phyloP scores from a whole-genome alignment of 495 filamentous ascomycete genomes.

The Talaromyces nanjingensis region DNA sequence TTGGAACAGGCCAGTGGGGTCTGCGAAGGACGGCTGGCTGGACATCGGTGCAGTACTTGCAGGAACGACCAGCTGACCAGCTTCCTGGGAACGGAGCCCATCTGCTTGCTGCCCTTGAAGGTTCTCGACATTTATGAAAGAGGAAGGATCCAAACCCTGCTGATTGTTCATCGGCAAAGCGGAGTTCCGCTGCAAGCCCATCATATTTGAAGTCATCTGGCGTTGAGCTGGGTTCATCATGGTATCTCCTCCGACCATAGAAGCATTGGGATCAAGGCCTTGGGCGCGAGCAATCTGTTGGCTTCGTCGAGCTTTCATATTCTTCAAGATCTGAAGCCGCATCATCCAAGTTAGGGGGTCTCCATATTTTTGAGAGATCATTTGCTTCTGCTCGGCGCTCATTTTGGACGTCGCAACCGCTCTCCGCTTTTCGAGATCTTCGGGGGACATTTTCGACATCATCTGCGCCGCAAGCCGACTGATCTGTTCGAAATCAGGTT shows the following conservation, averaged over 20 bases:
- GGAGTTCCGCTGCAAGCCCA: conserved; percentile 36
- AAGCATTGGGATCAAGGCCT: conserved; percentile 24
- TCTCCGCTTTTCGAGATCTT: conserved; percentile 40
- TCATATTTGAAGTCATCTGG: conserved; percentile 36
- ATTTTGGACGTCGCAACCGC: conserved; percentile 32
- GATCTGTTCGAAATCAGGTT: conserved; percentile 38
- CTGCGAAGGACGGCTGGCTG: conserved; percentile 30
- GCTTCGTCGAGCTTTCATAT: conserved; percentile 21
- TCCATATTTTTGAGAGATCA: conserved; percentile 28
- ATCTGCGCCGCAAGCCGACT: conserved; percentile 34
- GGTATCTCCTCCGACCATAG: conserved; percentile 24
- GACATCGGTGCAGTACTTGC: conserved; percentile 50
- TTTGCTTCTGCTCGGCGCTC: conserved; percentile 35
- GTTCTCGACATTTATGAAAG: conserved; percentile 46
- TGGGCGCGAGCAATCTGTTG: conserved; percentile 27
- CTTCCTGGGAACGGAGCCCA: conserved; percentile 55
- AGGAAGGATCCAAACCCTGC: conserved; percentile 38
- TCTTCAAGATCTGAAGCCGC: conserved; percentile 33
- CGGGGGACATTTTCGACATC: conserved; percentile 28
- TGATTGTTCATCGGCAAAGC: conserved; percentile 27
- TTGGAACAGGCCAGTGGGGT: conserved; percentile 34
- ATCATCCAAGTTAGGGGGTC: conserved; percentile 46
- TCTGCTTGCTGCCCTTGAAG: conserved; percentile 57
- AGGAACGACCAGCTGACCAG: conserved; percentile 59
- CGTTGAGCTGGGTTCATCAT: conserved; percentile 38